phyloP scores from a whole-genome alignment of 805 yeast species.

The Candida andamanensis region DNA sequence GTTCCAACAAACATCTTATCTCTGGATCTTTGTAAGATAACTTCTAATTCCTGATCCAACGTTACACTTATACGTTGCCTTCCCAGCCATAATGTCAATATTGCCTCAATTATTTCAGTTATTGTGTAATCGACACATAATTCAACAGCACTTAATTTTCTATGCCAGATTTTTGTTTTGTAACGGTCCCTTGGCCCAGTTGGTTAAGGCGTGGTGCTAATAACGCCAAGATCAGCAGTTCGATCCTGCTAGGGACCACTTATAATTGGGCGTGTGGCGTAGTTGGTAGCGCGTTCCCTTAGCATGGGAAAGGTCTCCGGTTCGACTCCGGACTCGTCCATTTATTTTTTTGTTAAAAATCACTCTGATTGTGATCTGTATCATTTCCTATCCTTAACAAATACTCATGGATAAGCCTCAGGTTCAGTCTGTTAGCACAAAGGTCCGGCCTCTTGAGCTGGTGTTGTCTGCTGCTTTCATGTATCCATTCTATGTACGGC shows the following conservation, averaged over 20 bases:
- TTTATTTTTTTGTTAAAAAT: constrained; percentile 8
- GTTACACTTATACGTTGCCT: no score
- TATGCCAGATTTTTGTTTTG: no score
- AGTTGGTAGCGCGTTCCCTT: constrained; percentile 46
- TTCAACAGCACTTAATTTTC: no score
- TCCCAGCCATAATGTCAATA: no score
- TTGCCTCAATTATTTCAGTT: no score
- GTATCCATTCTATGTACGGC: constrained; percentile 11
- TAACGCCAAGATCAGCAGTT: constrained; percentile 72
- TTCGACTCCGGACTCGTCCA: constrained; percentile 28
- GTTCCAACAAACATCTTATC: no score
- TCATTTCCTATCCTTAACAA: background rate
- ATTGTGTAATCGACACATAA: no score
- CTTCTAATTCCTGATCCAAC: no score
- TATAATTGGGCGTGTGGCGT: constrained; percentile 39
- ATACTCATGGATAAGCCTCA: background rate
- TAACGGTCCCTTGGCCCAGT: constrained; percentile 53
- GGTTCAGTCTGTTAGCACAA: background rate
- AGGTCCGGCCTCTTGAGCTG: constrained; percentile 1
- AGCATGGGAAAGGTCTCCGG: constrained; percentile 24
- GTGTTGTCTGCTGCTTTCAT: constrained; percentile 7
- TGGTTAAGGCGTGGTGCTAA: constrained; percentile 52
- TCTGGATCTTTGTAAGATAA: no score
- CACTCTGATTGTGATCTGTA: background rate
- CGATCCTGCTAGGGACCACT: constrained; percentile 84